These are phyloP conservation scores for Monosporascus sp. DNA, from an alignment of 2,329 filamentous ascomycete genomes.

Conservation along the genomic window DNA sequence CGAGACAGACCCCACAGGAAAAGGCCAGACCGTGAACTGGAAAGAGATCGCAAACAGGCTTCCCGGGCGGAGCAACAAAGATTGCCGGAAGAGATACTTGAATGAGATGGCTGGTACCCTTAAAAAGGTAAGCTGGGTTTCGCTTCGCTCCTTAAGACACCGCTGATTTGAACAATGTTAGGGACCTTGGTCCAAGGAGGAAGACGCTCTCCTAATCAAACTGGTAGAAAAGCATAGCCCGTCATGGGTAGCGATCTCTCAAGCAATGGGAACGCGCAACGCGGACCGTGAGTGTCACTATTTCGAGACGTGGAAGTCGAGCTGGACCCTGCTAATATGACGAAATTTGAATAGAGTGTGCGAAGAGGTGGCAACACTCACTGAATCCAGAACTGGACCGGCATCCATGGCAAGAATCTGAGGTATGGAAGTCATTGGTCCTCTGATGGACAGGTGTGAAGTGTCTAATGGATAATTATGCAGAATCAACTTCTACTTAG, in stretches of 20 bases:
- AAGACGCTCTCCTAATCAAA: neutral
- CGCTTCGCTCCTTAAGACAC: too few relatives aligned
- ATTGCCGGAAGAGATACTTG: constrained; percentile 1
- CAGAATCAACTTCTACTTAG: neutral
- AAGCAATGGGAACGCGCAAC: constrained; percentile 2
- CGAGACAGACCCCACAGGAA: neutral
- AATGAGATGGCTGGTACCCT: constrained; percentile 1
- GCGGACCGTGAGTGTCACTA: neutral
- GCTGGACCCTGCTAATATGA: too few relatives aligned
- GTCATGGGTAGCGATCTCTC: neutral
- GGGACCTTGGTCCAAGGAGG: constrained; percentile 1
- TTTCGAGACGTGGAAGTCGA: too few relatives aligned
- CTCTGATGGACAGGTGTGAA: neutral
- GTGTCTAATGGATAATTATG: neutral
- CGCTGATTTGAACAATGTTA: neutral
- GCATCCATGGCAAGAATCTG: neutral
- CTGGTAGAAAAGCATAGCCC: neutral
- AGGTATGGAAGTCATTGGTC: neutral
- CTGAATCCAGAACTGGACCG: constrained; percentile 1
- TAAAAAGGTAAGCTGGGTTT: neutral
- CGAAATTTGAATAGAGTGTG: neutral
- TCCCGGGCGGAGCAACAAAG: constrained; percentile 1
- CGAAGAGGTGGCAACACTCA: neutral
- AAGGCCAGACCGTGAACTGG: constrained; percentile 1
- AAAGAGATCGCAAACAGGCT: constrained; percentile 1